These are phyloP conservation scores for Microstegium vimineum DNA, from an alignment of 176 grass and related monocot genomes.

Conservation along the genomic window DNA sequence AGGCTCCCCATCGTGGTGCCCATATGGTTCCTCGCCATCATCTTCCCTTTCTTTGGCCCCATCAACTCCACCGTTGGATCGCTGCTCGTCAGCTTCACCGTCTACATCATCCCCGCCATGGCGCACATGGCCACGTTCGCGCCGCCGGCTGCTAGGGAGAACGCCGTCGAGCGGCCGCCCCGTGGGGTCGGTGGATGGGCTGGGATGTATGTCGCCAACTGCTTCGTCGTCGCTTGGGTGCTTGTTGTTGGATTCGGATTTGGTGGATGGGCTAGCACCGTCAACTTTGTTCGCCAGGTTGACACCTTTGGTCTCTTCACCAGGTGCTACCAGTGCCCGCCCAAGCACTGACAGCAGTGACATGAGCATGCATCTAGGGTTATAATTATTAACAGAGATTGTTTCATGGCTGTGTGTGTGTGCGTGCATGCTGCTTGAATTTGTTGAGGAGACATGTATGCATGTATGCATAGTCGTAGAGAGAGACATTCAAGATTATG, in stretches of 20 bases:
- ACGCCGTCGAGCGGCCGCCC: conserved; percentile 87
- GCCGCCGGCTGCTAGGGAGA: conserved; percentile 70
- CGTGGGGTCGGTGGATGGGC: conserved; percentile 57
- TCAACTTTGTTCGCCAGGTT: conserved; percentile 76
- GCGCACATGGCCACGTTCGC: conserved; percentile 86
- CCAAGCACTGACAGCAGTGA: conserved; percentile 71
- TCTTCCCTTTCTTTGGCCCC: conserved; percentile 96
- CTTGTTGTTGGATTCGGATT: conserved; percentile 91
- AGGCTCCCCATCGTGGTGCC: conserved; percentile 69
- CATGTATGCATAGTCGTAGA: neutral
- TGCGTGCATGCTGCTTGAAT: neutral
- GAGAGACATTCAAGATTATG: neutral
- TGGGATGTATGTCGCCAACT: conserved; percentile 56
- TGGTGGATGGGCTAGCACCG: conserved; percentile 88
- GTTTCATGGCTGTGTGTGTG: too few relatives aligned
- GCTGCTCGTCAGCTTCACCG: conserved; percentile 96
- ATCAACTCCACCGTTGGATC: conserved; percentile 95
- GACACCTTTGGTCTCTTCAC: conserved; percentile 92
- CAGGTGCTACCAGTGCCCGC: conserved; percentile 95
- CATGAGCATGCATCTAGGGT: too few relatives aligned
- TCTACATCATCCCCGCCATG: conserved; percentile 84
- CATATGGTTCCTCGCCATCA: conserved; percentile 91
- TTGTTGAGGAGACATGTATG: neutral
- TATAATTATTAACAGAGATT: too few relatives aligned
- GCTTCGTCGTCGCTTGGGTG: conserved; percentile 85